Evolutionary conservation across 202 grass and related monocot species (phyloP).

Genomic region (Eragrostis tef): DNA sequence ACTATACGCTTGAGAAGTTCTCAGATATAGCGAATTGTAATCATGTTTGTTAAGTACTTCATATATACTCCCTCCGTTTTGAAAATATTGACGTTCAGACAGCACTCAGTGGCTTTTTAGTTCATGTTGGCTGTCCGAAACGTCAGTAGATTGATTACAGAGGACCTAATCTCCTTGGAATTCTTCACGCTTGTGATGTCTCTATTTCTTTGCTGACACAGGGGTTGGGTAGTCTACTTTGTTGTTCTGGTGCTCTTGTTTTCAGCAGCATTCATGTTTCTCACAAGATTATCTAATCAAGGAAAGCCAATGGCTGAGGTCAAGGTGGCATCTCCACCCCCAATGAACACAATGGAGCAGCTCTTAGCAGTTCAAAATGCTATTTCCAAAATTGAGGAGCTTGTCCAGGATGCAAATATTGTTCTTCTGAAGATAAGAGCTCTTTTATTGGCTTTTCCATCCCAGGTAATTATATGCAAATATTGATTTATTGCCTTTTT

Average conservation of each 20-base stretch:
- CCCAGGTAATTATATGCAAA: conserved; percentile 64
- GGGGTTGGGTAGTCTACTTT: conserved; percentile 79
- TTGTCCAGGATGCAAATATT: conserved; percentile 93
- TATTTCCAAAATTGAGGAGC: conserved; percentile 89
- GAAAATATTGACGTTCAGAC: too few species aligned
- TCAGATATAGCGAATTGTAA: conserved; percentile 23
- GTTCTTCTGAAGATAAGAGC: conserved; percentile 87
- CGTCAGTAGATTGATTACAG: neutral
- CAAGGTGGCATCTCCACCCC: conserved; percentile 80
- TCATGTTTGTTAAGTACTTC: conserved; percentile 31
- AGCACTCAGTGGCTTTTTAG: too few species aligned
- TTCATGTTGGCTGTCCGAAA: too few species aligned
- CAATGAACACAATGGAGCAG: conserved; percentile 96
- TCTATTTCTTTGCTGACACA: conserved; percentile 48
- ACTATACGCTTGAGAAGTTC: conserved; percentile 19
- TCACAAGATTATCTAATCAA: conserved; percentile 80
- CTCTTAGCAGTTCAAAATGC: conserved; percentile 95
- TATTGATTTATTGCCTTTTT: conserved; percentile 9
- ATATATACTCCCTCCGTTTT: neutral
- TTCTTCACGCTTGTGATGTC: conserved; percentile 38
- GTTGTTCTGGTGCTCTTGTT: conserved; percentile 70
- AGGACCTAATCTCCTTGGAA: neutral
- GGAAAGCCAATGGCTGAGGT: conserved; percentile 69
- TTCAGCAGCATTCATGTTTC: conserved; percentile 77
- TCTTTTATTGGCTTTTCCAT: conserved; percentile 80